phyloP scores from a whole-genome alignment of 2,329 filamentous ascomycete genomes.

The Podosphaera fusca region DNA sequence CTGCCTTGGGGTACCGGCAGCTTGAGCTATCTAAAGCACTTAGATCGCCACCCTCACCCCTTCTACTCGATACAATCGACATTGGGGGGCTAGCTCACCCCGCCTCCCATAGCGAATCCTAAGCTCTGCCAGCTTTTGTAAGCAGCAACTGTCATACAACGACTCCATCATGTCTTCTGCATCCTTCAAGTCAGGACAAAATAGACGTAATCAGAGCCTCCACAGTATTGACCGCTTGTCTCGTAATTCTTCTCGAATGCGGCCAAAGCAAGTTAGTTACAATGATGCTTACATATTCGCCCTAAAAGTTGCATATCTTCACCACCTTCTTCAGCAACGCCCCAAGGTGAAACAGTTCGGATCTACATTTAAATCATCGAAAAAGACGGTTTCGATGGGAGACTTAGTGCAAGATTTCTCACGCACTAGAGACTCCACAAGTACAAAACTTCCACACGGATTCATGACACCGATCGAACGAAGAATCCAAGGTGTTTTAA shows the following conservation, averaged over 20 bases:
- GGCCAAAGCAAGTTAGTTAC: constrained; percentile 28
- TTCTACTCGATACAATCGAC: neutral
- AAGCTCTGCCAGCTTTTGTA: neutral
- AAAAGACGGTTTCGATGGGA: constrained; percentile 49
- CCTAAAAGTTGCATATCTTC: constrained; percentile 71
- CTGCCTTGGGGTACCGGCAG: neutral
- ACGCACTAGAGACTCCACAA: constrained; percentile 38
- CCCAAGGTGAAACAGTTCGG: constrained; percentile 78
- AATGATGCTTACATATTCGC: constrained; percentile 85
- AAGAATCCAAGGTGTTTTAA: constrained; percentile 24
- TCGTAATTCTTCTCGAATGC: constrained; percentile 21
- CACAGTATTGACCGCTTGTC: constrained; percentile 11
- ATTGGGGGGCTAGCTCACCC: neutral
- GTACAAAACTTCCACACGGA: constrained; percentile 45
- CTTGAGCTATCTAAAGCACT: neutral
- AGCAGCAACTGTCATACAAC: constrained; percentile 1
- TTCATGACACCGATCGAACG: constrained; percentile 43
- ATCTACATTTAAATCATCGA: constrained; percentile 34
- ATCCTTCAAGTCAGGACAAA: constrained; percentile 11
- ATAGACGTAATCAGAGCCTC: constrained; percentile 14
- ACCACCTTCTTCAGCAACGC: constrained; percentile 81
- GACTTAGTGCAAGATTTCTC: constrained; percentile 79
- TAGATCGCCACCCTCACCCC: neutral
- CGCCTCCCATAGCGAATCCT: neutral
- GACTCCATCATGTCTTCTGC: constrained; percentile 12